Percentiles rank a stretch among this genome's conserved stretches.
phyloP scores from a whole-genome alignment of 805 yeast species.

The Candida ponderosae region DNA sequence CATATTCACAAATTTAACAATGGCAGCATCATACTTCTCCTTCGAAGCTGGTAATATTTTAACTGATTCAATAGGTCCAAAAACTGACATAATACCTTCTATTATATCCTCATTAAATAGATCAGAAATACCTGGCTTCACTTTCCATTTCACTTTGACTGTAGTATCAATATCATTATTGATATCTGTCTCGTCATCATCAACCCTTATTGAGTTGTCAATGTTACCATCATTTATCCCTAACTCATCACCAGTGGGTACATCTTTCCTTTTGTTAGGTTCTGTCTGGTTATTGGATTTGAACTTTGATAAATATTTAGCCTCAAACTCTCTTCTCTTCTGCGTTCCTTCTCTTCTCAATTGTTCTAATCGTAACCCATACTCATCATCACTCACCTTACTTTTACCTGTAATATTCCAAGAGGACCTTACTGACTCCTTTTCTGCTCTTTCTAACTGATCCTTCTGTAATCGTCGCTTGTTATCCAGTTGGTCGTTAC shows the following conservation, averaged over 20 bases:
- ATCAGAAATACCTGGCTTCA: slow-evolving; percentile 13
- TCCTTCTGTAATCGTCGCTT: slow-evolving; percentile 14
- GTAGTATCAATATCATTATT: not conserved
- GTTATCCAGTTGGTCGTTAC: slow-evolving; percentile 7
- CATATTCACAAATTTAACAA: slow-evolving; percentile 5
- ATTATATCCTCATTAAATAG: slow-evolving; percentile 14
- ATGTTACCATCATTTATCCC: too few species aligned
- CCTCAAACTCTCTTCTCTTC: slow-evolving; percentile 12
- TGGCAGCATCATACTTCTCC: slow-evolving; percentile 10
- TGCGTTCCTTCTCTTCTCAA: slow-evolving; percentile 16
- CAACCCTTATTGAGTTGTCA: not conserved
- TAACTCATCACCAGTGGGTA: not conserved
- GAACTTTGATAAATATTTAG: slow-evolving; percentile 4
- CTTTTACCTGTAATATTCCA: slow-evolving; percentile 9
- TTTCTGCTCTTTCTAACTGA: slow-evolving; percentile 16
- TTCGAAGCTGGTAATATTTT: slow-evolving; percentile 6
- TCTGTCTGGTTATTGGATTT: not conserved
- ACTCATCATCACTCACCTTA: slow-evolving; percentile 2
- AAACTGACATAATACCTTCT: slow-evolving; percentile 14
- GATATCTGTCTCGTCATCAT: too few species aligned
- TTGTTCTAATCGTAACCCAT: slow-evolving; percentile 11
- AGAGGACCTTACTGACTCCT: slow-evolving; percentile 1
- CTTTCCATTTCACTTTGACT: slow-evolving; percentile 16
- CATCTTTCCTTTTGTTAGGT: too few species aligned
- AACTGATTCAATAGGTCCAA: slow-evolving; percentile 13